phyloP scores from a whole-genome alignment of 345 rosid species.

The Salix arbutifolia region DNA sequence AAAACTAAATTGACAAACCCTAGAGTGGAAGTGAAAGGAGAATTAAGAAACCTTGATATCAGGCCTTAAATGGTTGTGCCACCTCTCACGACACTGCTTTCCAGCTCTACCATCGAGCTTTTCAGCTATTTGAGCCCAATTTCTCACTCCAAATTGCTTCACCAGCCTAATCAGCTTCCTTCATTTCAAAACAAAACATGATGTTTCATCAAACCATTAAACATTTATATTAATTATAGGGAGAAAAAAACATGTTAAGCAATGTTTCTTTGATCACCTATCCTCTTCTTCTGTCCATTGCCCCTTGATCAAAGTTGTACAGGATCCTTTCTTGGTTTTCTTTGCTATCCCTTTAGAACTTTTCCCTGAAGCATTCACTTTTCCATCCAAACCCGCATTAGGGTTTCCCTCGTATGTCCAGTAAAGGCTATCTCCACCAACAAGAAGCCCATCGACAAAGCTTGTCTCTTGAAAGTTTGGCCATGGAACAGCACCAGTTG shows the following conservation, averaged over 20 bases:
- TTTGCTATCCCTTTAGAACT: conserved; percentile 24
- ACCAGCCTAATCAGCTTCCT: conserved; percentile 78
- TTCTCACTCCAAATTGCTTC: conserved; percentile 72
- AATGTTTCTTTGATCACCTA: conserved; percentile 36
- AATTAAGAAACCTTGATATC: conserved; percentile 62
- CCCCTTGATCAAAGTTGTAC: conserved; percentile 71
- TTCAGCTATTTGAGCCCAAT: conserved; percentile 90
- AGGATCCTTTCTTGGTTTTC: conserved; percentile 44
- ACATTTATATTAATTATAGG: not conserved
- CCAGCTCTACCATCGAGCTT: conserved; percentile 79
- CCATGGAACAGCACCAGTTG: conserved; percentile 16
- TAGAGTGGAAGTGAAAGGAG: not conserved
- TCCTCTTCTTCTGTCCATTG: conserved; percentile 96
- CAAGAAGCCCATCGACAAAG: conserved; percentile 28
- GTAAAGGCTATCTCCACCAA: conserved; percentile 16
- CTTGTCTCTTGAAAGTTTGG: conserved; percentile 31
- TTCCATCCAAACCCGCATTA: conserved; percentile 18
- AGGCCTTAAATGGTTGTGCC: conserved; percentile 97
- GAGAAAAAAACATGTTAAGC: not conserved
- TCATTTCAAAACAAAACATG: conserved; percentile 7
- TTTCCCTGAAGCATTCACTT: conserved; percentile 14
- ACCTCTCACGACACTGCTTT: conserved; percentile 94
- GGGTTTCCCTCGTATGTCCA: conserved; percentile 29
- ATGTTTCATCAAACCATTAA: not conserved
- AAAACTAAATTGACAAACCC: not conserved